Evolutionary conservation across 2,329 filamentous ascomycete genomes (phyloP), one percentile per base, ranked within the genome.

Genomic region (Alternaria atra): DNA sequence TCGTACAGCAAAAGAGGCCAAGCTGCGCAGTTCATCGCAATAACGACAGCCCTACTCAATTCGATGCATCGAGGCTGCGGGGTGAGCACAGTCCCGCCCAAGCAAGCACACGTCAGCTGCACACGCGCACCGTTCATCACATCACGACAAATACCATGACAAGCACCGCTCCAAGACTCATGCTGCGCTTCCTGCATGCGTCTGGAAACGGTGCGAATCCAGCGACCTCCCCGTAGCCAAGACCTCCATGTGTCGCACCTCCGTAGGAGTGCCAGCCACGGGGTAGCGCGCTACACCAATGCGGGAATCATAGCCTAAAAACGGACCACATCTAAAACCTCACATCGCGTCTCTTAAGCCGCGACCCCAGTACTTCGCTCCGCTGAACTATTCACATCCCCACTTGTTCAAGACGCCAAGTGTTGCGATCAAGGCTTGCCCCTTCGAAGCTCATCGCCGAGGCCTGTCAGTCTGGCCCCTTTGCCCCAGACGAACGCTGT

Each of bases 351-450:
- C 57, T 63, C 47, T 46, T 30, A 56, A 46, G 59, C 59, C 58
- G 35, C 17, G 35, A 59, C 30, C 64, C 65, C 60, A 44, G 52
- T 48, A 30, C 29, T 44, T 43, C 35, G 44, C 53, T 47, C 52
- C 52, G 40, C 54, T 61, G 52, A 73, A 73, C 73, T 67, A 69
- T 72, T 63, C 58, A 20, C 47, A 35, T 23, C 64, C 64, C 68
- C 66, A 65, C 70, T 69, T 62, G 51, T 60, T 47, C 60, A 65
- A 73, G 58, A 76, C 73, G 51, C 61, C 47, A 59, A 65, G 61
- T 61, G 74, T 77, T 68, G 66, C 72, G 70, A 52, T 60, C 34
- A 55, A 75, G 67, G 74, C 74, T 76, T 78, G 58, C 65, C 39
- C 55, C 46, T 40, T 59, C 52, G 60, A 76, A 76, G 71, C 72